phyloP scores from a whole-genome alignment of 1,139 yeast genomes.

The Petasospora fabianii region DNA sequence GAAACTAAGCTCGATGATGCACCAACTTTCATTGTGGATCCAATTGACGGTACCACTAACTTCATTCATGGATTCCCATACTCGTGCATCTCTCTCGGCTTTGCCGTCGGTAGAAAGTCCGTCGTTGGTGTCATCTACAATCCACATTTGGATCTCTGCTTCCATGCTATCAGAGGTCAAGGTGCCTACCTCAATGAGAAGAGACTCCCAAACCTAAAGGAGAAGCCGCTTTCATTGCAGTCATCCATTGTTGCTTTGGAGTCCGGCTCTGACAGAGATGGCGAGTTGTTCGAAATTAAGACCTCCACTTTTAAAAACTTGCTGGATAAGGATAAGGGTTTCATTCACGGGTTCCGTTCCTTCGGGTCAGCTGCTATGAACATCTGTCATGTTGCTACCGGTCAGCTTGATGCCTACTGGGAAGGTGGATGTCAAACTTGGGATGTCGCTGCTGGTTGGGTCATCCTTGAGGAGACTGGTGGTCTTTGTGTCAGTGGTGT shows the following conservation, averaged over 20 bases:
- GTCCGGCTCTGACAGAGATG: constrained; percentile 56
- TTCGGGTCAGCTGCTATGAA: constrained; percentile 62
- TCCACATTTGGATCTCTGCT: constrained; percentile 48
- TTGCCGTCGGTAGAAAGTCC: constrained; percentile 45
- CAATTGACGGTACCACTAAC: constrained; percentile 61
- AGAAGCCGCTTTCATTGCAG: constrained; percentile 37
- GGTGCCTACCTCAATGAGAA: constrained; percentile 50
- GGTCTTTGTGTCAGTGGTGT: constrained; percentile 53
- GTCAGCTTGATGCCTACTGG: constrained; percentile 56
- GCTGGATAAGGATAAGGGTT: constrained; percentile 44
- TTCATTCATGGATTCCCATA: constrained; percentile 58
- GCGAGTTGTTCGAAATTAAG: constrained; percentile 45
- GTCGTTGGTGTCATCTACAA: constrained; percentile 58
- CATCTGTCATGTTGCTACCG: constrained; percentile 51
- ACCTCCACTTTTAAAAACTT: constrained; percentile 43
- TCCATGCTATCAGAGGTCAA: constrained; percentile 47
- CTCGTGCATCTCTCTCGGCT: constrained; percentile 56
- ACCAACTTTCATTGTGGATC: constrained; percentile 60
- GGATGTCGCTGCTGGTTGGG: constrained; percentile 68
- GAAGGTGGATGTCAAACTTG: constrained; percentile 63
- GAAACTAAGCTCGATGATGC: constrained; percentile 41
- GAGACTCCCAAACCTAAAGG: constrained; percentile 24
- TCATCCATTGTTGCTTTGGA: constrained; percentile 55
- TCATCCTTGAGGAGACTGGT: constrained; percentile 55
- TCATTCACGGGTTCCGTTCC: constrained; percentile 55